Evolutionary conservation across 2,329 filamentous ascomycete genomes (phyloP), one percentile per base, ranked within the genome.

Genomic region (Cordyceps javanica): DNA sequence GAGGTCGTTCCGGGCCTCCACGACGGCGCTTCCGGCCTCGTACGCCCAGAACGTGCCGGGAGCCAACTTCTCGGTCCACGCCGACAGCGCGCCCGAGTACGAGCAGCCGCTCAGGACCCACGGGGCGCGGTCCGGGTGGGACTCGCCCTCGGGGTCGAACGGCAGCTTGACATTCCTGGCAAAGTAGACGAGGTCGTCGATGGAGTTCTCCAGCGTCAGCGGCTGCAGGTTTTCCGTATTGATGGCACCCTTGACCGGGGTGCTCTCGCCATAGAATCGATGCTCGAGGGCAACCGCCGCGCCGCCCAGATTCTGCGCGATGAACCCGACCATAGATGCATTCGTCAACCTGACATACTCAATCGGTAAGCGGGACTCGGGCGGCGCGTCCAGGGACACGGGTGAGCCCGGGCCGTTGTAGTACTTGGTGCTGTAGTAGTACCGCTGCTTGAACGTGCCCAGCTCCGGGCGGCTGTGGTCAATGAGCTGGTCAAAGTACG

Each of bases 101-200:
- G 87, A 90, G 7, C 89, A 89, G 5, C 90, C 90, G 60, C 91
- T 91, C 0, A 82, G 83, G 58, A 93, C 84, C 74, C 87, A 92
- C 0, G 90, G 81, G 0, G 83, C 85, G 19, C 78, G 79, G 2
- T 82, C 76, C 0, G 88, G 82, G 2, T 80, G 88, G 48, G 91
- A 73, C 61, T 88, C 79, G 28, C 79, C 68, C 59, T 86, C 71
- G 63, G 85, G 82, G 21, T 91, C 73, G 0, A 89, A 89, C 0
- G 82, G 76, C 59, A 90, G 90, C 42, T 82, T 76, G 54, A 90
- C 78, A 61, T 91, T 81, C 57, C 82, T 72, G 0, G 89, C 88
- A 70, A 94, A 93, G 70, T 88, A 91, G 11, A 83, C 85, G 55
- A 86, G 81, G 66, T 95, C 90, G 7, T 87, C 87, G 51, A 94